These are phyloP conservation scores for Bruguiera parviflora DNA, from an alignment of 345 rosid genomes.

Conservation along the genomic window DNA sequence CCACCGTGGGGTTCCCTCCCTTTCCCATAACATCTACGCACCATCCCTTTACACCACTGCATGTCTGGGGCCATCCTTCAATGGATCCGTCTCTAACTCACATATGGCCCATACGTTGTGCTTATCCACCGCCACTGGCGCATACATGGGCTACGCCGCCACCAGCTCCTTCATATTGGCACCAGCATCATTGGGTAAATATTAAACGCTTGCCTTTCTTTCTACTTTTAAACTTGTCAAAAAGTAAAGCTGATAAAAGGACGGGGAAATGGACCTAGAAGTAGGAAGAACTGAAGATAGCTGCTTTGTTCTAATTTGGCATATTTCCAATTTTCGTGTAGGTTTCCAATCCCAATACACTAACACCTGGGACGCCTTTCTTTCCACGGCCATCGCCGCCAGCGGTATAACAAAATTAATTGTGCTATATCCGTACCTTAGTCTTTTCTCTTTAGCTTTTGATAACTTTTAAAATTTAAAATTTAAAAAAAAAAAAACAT, in stretches of 20 bases:
- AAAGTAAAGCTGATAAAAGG: neutral
- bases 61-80: slow-evolving; percentile 92
- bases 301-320: neutral
- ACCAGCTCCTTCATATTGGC: slow-evolving; percentile 58
- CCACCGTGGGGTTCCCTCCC: slow-evolving; percentile 78
- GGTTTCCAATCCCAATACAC: slow-evolving; percentile 39
- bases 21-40: slow-evolving; percentile 46
- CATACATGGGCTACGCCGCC: slow-evolving; percentile 38
- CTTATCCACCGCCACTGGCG: slow-evolving; percentile 30
- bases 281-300: neutral
- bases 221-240: neutral
- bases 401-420: slow-evolving; percentile 35
- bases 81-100: slow-evolving; percentile 36
- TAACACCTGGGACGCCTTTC: slow-evolving; percentile 55
- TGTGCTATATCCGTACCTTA: slow-evolving; percentile 14
- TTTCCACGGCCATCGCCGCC: slow-evolving; percentile 45
- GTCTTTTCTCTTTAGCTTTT: neutral
- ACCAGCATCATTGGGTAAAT: slow-evolving; percentile 46
- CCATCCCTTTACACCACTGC: slow-evolving; percentile 62
- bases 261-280: neutral
- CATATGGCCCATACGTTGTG: slow-evolving; percentile 67
- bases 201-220: neutral
- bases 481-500: neutral
- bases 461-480: slow-evolving; percentile 19
- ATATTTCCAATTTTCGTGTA: slow-evolving; percentile 6